Evolutionary conservation across 1,284 basidiomycete genomes (phyloP), one percentile per base, ranked within the genome.

Genomic region (Apiotrichum akiyoshidainum): DNA sequence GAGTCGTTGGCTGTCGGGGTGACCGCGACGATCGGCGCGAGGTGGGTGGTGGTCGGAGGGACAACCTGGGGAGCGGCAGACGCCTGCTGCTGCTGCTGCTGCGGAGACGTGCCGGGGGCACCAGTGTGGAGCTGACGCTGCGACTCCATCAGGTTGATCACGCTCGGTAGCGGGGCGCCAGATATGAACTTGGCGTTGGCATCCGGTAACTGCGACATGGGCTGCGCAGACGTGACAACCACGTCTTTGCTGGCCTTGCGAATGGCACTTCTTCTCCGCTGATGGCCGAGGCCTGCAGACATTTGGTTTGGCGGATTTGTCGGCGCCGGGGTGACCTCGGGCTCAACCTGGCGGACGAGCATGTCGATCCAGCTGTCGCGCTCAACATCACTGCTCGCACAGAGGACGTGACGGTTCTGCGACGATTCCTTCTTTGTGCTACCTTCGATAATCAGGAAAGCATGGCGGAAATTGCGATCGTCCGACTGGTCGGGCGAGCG

Each of bases 301-400:
- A 57, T 39, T 19, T 61, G n/a, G 37, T 57, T 37, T 31, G 54
- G 48, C 45, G 64, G 54, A 6, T 42, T 22, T n/a, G 49, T 31
- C 31, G 62, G 44, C 26, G 60, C 19, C 10, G 46, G 57, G 10
- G 50, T 37, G 26, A 19, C 21, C n/a, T 68, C 65, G 4, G 65
- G 67, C 17, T 71, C 62, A n/a, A 80, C 75, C 60, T 80, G 92
- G 46, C 88, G 85, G 50, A 95, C 91, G 44, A 99, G 86, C 64
- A 92, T 87, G 59, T 94, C 88, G 39, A 98, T 93, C 95, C 95
- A 99, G 58, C 83, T 84, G 73, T 99, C 95, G 42, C 95, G 84
- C 71, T 96, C 92, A 49, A 83, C 80, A 76, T 99, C 95, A 72
- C 89, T 97, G 77, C 96, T 92, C 0, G 95, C 95, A 70, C 95